A percentile compares a stretch with the other conserved stretches of the same genome.
Evolutionary conservation across 2,329 filamentous ascomycete species (phyloP).

Genomic region (Fusarium setosum): DNA sequence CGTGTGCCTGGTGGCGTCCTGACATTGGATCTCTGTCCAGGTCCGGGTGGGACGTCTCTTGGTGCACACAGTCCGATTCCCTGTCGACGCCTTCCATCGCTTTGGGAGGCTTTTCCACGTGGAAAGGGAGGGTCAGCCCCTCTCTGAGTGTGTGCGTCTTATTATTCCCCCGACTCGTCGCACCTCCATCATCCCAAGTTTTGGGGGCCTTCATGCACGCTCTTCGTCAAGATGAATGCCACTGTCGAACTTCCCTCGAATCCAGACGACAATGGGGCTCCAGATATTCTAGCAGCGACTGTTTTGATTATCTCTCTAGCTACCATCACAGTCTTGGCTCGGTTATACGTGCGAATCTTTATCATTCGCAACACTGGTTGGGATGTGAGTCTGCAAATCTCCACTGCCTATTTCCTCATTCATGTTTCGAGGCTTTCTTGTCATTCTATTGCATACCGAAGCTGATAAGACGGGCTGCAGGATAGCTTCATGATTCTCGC

Average conservation of each 20-base stretch:
- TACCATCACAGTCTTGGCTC: conserved; percentile 51
- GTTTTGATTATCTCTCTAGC: conserved; percentile 52
- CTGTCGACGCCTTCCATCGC: neutral
- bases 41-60: neutral
- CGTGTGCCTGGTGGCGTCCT: too few relatives aligned
- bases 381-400: conserved; percentile 51
- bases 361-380: conserved; percentile 60
- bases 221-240: conserved; percentile 29
- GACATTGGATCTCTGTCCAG: too few relatives aligned
- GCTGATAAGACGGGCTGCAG: too few relatives aligned
- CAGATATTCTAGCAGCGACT: conserved; percentile 54
- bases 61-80: neutral
- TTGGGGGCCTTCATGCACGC: conserved; percentile 5
- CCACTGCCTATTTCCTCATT: neutral
- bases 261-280: conserved; percentile 49
- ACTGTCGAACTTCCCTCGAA: conserved; percentile 41
- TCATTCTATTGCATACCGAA: too few relatives aligned
- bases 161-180: conserved; percentile 15
- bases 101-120: neutral
- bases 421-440: neutral
- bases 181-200: conserved; percentile 9
- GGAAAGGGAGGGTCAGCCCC: neutral
- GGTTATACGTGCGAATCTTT: conserved; percentile 57
- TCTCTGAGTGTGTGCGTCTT: conserved; percentile 13
- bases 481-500: conserved; percentile 45